A percentile compares a stretch with the other conserved stretches of the same genome.
Evolutionary conservation across 2,329 filamentous ascomycete genomes (phyloP).

Genomic region (Sporothrix dimorphospora): DNA sequence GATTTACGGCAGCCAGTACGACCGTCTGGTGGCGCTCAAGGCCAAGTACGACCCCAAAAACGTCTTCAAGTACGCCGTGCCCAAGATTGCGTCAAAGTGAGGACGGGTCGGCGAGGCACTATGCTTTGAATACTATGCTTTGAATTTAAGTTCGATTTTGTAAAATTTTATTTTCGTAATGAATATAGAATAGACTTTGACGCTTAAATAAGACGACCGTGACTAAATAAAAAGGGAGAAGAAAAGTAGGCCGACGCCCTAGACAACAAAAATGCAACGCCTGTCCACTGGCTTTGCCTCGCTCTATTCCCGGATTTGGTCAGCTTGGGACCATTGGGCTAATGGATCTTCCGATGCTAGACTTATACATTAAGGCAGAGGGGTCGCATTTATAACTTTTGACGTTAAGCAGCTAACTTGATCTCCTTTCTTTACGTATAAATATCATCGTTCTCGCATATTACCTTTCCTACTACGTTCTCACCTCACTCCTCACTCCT

Average conservation of each 20-base stretch:
- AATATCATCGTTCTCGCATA: too few species aligned
- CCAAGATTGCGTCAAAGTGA: background rate
- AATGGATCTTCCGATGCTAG: background rate
- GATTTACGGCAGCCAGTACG: slow-evolving; percentile 29
- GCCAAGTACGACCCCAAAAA: slow-evolving; percentile 22
- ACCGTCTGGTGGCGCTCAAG: slow-evolving; percentile 13
- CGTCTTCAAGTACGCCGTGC: slow-evolving; percentile 12
- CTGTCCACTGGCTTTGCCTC: too few species aligned
- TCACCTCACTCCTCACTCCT: background rate
- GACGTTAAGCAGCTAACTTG: background rate
- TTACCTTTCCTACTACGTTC: too few species aligned
- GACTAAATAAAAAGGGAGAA: too few species aligned
- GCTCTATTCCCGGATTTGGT: background rate
- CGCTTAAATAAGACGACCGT: too few species aligned
- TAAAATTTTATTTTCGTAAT: background rate
- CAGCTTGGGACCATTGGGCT: background rate
- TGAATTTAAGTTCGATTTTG: background rate
- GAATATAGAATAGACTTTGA: too few species aligned
- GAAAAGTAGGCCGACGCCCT: too few species aligned
- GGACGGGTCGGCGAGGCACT: too few species aligned
- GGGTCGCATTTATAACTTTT: background rate
- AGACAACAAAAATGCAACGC: too few species aligned
- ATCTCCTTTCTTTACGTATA: background rate
- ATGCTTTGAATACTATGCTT: background rate
- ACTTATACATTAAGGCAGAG: background rate